Evolutionary conservation across 495 filamentous ascomycete genomes (phyloP).

Genomic region (Pseudomonodictys pantanalensis): DNA sequence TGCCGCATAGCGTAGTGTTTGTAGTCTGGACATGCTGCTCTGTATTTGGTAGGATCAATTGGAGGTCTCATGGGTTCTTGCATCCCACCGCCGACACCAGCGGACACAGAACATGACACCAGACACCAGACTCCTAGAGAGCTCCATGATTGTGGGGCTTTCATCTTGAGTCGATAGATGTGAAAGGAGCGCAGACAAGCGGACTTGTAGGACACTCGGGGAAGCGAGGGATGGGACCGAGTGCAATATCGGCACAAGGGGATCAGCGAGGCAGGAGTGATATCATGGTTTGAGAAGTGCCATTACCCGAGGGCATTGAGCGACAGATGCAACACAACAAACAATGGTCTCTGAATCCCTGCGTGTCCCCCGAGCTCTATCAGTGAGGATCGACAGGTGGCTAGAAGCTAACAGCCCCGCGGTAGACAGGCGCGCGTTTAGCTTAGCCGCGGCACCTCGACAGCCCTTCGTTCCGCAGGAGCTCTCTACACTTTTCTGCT

Average conservation of each 20-base stretch:
- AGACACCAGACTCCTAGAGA: background rate
- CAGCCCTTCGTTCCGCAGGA: background rate
- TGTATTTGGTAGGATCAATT: conserved; percentile 37
- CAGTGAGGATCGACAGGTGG: background rate
- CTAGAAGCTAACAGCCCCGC: background rate
- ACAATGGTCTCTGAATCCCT: background rate
- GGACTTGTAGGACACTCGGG: too few relatives aligned
- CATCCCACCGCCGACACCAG: conserved; percentile 2
- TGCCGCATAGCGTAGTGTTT: conserved; percentile 46
- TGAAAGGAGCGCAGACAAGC: too few relatives aligned
- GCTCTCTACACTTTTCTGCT: background rate
- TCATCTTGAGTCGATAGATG: too few relatives aligned
- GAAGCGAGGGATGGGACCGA: too few relatives aligned
- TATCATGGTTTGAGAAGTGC: too few relatives aligned
- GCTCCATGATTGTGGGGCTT: background rate
- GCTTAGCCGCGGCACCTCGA: background rate
- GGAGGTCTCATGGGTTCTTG: conserved; percentile 24
- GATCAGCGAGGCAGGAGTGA: background rate
- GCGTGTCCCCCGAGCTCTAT: background rate
- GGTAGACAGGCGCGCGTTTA: background rate
- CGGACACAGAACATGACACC: background rate
- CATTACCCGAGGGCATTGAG: too few relatives aligned
- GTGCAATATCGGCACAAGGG: too few relatives aligned
- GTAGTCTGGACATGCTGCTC: conserved; percentile 50
- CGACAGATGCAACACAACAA: too few relatives aligned